Evolutionary conservation across 2,329 filamentous ascomycete species (phyloP), one percentile per base, ranked within the genome.

Genomic region (Verticillium tricorpus): DNA sequence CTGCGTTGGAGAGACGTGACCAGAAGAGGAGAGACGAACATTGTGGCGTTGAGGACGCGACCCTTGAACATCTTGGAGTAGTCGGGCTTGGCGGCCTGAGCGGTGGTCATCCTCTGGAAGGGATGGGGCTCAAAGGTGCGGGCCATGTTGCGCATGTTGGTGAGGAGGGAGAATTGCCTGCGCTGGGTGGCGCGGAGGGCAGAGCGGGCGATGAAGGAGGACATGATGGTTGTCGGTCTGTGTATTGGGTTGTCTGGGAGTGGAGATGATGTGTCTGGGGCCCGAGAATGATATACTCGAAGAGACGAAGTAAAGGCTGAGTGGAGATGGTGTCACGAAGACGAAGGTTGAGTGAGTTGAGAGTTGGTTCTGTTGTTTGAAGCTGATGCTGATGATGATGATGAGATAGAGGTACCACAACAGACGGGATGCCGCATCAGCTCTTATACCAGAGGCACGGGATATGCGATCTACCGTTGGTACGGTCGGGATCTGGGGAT

Each of bases 81-180:
- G 71, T 78, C 77, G 28, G 70, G 71, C 61, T 72, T 71, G 31
- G 74, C 60, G 31, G 64, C 63, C 39, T 61, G 63, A 17, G 71
- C 58, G 14, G 66, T 62, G 61, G 75, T 71, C 61, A 77, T 68
- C 28, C 74, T 72, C 70, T 75, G 69, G 69, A 74, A 76, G 60
- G 72, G 72, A 61, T 76, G 74, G 19, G 73, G 65, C 74, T 77
- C 75, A 60, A 77, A 75, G 35, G 69, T 68, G 58, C 74, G 72
- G 57, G 72, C 73, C 59, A 74, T 70, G 63, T 67, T 67, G 65
- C 74, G 74, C 65, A 77, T 70, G 54, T 68, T 69, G 59, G 68
- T 67, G 64, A 76, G 68, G 61, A 76, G 66, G 61, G 74, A 75
- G 70, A 77, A 76, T n/a, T 73, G 67, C 60, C 73, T 69, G 32